Base-by-base conservation (phyloP, 805 yeast genomes). In the Jamesozyma piceae region DNA sequence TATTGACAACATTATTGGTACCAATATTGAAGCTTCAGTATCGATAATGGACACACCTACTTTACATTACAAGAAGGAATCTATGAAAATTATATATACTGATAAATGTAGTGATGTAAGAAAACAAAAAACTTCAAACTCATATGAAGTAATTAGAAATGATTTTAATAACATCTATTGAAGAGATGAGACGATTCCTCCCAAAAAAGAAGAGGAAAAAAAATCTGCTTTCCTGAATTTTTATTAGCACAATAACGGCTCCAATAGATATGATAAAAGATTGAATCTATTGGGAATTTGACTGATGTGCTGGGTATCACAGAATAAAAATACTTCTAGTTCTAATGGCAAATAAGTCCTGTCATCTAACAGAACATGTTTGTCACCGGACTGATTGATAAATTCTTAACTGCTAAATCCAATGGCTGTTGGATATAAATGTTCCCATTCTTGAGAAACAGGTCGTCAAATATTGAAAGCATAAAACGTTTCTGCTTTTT, bases 171-270 rank as follows among this genome's bases (percentile, higher is more conserved):
- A 24, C 20, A 17, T 15, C 32, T 14, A 29, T 22, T 9, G 30
- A 15, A 11, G n/a, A 10, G 26, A 10, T 27, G 26, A 14, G 4
- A 15, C 24, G 30, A 31, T n/a, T 15, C 28, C 3, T 24, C 28
- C 26, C 30, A n/a, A 19, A 19, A 11, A 20, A 14, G 20, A 17
- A 21, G 34, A 20, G 19, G 10, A 29, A 30, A 30, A 18, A 36
- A 35, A 40, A 42, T 19, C 44, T 41, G 46, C 32, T 33, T 37
- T 37, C 40, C 37, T 34, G 19, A n/a, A 33, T 37, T 42, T 26
- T 62, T 66, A 46, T 67, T 41, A 61, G 72, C 71, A 67, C 70
- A 59, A 64, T 52, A 53, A 58, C 71, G 71, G 71, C 71, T 62
- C 71, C 68, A 59, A 56, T 53, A 57, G 64, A 60, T 50, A 59